Evolutionary conservation across 2,329 filamentous ascomycete species (phyloP).

Genomic region (Dactylellina drechsleri): DNA sequence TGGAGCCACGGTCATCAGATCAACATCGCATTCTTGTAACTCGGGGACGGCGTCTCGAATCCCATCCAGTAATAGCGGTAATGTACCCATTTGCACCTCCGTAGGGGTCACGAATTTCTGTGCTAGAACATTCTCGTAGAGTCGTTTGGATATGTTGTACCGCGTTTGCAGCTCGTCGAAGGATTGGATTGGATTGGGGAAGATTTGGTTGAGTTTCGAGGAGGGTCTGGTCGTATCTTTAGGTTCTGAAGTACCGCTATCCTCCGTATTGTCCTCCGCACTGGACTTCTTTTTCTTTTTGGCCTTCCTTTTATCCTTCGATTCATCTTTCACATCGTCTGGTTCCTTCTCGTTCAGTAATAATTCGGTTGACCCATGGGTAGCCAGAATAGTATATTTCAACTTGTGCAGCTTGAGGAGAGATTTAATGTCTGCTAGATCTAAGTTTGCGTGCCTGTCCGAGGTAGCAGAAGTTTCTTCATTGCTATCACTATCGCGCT

Average conservation of each 20-base stretch:
- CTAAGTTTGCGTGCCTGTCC: constrained; percentile 59
- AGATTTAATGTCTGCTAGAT: constrained; percentile 72
- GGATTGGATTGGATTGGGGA: constrained; percentile 79
- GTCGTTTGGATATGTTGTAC: constrained; percentile 77
- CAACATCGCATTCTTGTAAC: constrained; percentile 64
- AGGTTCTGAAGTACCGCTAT: constrained; percentile 63
- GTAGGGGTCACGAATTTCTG: constrained; percentile 90
- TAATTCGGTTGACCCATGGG: constrained; percentile 58
- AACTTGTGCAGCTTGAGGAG: constrained; percentile 82
- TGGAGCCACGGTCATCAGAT: constrained; percentile 88
- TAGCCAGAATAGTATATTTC: constrained; percentile 81
- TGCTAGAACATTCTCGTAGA: constrained; percentile 81
- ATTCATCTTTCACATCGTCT: constrained; percentile 56
- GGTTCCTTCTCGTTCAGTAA: too few relatives aligned
- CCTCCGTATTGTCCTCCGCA: constrained; percentile 70
- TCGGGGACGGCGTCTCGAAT: constrained; percentile 64
- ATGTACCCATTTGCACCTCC: constrained; percentile 87
- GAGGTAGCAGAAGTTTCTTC: constrained; percentile 59
- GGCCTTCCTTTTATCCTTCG: constrained; percentile 62
- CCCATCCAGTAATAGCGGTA: constrained; percentile 78
- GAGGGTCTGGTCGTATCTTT: constrained; percentile 61
- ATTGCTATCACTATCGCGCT: constrained; percentile 45
- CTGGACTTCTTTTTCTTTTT: constrained; percentile 68
- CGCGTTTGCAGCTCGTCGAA: constrained; percentile 76
- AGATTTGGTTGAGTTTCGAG: constrained; percentile 70